Base-by-base conservation (phyloP, 2,329 filamentous ascomycete species). In the Fusarium tanahbumbuense region DNA sequence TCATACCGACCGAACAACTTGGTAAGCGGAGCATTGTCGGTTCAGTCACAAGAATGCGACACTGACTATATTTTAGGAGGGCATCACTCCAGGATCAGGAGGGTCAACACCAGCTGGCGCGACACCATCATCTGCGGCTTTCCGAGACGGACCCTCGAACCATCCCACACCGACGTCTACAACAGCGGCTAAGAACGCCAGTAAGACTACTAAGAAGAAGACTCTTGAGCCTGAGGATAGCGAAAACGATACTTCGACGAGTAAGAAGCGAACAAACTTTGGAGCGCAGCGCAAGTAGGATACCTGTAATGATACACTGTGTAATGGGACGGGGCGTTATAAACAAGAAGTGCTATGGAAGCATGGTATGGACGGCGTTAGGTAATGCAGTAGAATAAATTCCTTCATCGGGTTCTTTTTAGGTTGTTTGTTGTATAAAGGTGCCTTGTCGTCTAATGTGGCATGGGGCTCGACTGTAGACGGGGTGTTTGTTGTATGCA, bases 201-300 rank as follows among this genome's bases (percentile, higher is more conserved):
- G 77, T 71, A 89, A 87, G 77, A 84, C 86, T 70, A 86, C 86
- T 70, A 86, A 85, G 76, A 86, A 85, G 76, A 87, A 86, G 56
- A 70, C 67, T 75, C 42, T 40, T 23, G 82, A 82, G 70, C 81
- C 81, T 30, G 82, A 87, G 27, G 88, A 90, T 61, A 90, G 87
- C 78, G 88, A 90, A 78, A 86, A 84, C 23, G 88, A 90, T 59
- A 80, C 82, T 50, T 84, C 86, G 60, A 77, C 81, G 49, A 78
- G 77, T 44, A 89, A 89, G 78, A 85, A 87, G 57, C 81, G 87
- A 67, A 88, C 87, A 5, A 86, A 86, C 72, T 89, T 89, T 76
- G 87, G 87, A 18, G 84, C 85, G 1, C 81, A 82, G 30, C 82
- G 86, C 58, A 88, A 87, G 75, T 85, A 72, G 46, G 65, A 12